A percentile compares a stretch with the other conserved stretches of the same genome.
Evolutionary conservation across 164 flowering plant species (phyloP).

Genomic region (Tetracentron sinense): DNA sequence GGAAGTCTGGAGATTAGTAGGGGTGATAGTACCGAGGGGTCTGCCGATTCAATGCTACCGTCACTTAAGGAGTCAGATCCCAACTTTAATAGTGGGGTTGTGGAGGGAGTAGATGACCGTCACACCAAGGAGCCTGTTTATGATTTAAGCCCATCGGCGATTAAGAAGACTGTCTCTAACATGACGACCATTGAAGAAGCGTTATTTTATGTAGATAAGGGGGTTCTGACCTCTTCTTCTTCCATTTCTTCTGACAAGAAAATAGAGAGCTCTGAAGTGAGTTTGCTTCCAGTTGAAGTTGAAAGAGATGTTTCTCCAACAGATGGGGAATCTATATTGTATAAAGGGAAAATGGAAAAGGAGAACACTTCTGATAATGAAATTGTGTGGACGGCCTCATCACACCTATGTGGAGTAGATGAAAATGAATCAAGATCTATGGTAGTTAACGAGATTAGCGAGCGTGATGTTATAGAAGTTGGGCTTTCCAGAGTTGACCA

Average conservation of each 20-base stretch:
- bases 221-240: conserved; percentile 15
- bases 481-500: conserved; percentile 13
- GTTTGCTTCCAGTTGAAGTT: conserved; percentile 18
- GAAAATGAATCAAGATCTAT: conserved; percentile 24
- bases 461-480: conserved; percentile 8
- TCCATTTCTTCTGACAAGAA: conserved; percentile 39
- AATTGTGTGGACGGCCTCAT: conserved; percentile 13
- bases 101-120: conserved; percentile 25
- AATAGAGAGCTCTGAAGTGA: conserved; percentile 25
- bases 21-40: conserved; percentile 8
- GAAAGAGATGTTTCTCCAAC: conserved; percentile 15
- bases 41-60: conserved; percentile 7
- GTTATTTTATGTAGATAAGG: conserved; percentile 11
- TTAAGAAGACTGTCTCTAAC: conserved; percentile 28
- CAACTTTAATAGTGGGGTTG: background rate
- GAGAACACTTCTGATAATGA: conserved; percentile 18
- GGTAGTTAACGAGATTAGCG: conserved; percentile 15
- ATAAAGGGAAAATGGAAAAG: conserved; percentile 11
- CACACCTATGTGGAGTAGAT: conserved; percentile 15
- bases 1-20: background rate
- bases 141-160: conserved; percentile 60
- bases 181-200: conserved; percentile 17
- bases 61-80: background rate
- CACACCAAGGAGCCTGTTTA: conserved; percentile 58
- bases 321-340: conserved; percentile 19